Base-by-base conservation (phyloP, 352 stramenopile genomes). In the Globisporangium recalcitrans region DNA sequence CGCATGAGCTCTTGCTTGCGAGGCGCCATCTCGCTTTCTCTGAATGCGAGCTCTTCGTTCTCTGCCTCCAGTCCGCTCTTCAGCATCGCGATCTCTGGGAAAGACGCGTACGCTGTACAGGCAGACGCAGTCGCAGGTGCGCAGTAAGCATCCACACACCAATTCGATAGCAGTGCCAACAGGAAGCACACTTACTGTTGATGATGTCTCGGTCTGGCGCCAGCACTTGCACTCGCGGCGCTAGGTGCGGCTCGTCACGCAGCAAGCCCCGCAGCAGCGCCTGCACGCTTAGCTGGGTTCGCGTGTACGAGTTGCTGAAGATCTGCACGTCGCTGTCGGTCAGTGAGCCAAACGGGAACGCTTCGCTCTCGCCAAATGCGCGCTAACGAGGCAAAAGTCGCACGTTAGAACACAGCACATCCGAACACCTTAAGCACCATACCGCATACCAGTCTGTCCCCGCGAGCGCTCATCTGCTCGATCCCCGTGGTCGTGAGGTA, bases 221-320 rank as follows among this genome's bases (percentile, higher is more conserved):
- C 3, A 93, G 65, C 29, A 93, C 78, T 34, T 82, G 64, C 9
- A 93, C 67, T 4, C 42, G 62, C 40, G 75, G 79, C 8, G 52
- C 59, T 26, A 87, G 31, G 6, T 78, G 67, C 5, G 53, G 65
- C 16, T 84, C 58, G 31, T 70, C 69, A 3, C 57, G 58, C 7
- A 90, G 60, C 51, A 94, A 67, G 2, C 73, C 78, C 1, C 51
- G 65, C 19, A 94, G 68, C 32, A 94, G 58, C 36, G 80, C 74
- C 64, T 90, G 78, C 13, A 78, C 82, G 65, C 85, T 94, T 16
- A 89, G 48, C 63, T 94, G 85, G n/a, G 85, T 94, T 47, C 85
- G 82, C 19, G 73, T 80, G 72, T 91, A 92, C 27, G 77, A 57
- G 49, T 88, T 91, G 62, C 80, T 85, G 60, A 78, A 87, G 52